These are phyloP conservation scores for Pouteria campechiana DNA, from an alignment of 179 eudicot genomes.

Conservation along the genomic window DNA sequence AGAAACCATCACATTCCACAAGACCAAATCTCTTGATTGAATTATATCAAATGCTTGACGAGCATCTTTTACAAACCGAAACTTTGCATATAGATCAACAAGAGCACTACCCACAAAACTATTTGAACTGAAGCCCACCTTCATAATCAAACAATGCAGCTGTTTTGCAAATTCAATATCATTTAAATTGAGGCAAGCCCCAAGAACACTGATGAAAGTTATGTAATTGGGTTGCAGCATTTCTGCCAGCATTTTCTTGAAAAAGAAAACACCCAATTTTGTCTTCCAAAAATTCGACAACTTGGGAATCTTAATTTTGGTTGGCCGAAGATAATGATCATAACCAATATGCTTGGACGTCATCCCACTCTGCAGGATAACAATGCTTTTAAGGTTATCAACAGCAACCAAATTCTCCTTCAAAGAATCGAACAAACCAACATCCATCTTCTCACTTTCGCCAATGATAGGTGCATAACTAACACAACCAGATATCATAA, in stretches of 20 bases:
- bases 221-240: slow-evolving; percentile 28
- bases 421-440: too few relatives aligned
- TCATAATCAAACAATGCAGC: slow-evolving; percentile 29
- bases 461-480: too few relatives aligned
- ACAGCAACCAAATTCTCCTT: too few relatives aligned
- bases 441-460: too few relatives aligned
- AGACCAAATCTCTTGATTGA: slow-evolving; percentile 33
- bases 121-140: slow-evolving; percentile 24
- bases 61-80: slow-evolving; percentile 37
- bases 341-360: too few relatives aligned
- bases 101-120: slow-evolving; percentile 30
- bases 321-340: too few relatives aligned
- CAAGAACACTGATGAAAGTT: slow-evolving; percentile 28
- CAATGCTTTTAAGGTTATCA: too few relatives aligned
- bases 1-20: slow-evolving; percentile 58
- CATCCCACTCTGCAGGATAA: too few relatives aligned
- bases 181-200: slow-evolving; percentile 11
- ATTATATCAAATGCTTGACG: slow-evolving; percentile 29
- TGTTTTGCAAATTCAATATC: slow-evolving; percentile 23
- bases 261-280: slow-evolving; percentile 26
- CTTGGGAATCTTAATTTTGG: too few relatives aligned
- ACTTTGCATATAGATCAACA: slow-evolving; percentile 38
- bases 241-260: slow-evolving; percentile 35
- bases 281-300: not conserved
- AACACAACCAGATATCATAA: slow-evolving; percentile 20